Conservation (phyloP, 2,329 filamentous ascomycete species). For the Fusarium sp. region DNA sequence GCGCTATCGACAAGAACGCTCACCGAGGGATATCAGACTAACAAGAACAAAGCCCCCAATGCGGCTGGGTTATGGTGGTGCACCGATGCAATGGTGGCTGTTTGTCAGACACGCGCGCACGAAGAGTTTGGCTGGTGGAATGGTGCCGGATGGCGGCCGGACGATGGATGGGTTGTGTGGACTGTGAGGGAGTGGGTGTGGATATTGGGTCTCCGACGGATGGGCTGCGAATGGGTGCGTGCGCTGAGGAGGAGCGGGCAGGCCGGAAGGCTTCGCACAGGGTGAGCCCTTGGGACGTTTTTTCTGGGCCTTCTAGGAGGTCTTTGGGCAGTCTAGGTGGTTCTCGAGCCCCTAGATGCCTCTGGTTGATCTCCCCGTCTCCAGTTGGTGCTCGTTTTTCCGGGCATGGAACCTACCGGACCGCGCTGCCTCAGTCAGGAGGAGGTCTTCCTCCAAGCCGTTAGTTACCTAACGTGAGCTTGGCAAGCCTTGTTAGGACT, state of each 20-base stretch:
- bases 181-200: slow-evolving; percentile 6
- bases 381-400: neutral
- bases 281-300: neutral
- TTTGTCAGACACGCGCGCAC: slow-evolving; percentile 29
- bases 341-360: neutral
- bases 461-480: slow-evolving; percentile 10
- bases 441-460: neutral
- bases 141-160: slow-evolving; percentile 4
- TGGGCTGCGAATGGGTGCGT: slow-evolving; percentile 15
- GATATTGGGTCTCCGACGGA: slow-evolving; percentile 17
- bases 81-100: slow-evolving; percentile 23
- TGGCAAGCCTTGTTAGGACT: neutral
- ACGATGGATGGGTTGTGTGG: slow-evolving; percentile 14
- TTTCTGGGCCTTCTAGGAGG: neutral
- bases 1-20: slow-evolving; percentile 46
- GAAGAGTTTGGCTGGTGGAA: slow-evolving; percentile 34
- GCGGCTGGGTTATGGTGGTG: slow-evolving; percentile 17
- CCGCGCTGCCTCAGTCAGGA: slow-evolving; percentile 16
- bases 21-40: slow-evolving; percentile 45
- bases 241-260: slow-evolving; percentile 2
- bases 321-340: neutral
- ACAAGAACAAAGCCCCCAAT: slow-evolving; percentile 28
- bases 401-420: slow-evolving; percentile 10
- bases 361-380: neutral
- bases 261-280: neutral